Percentiles rank a stretch among this genome's conserved stretches.
Conservation (phyloP, 2,329 filamentous ascomycete genomes). For the Colletotrichum sp. region DNA sequence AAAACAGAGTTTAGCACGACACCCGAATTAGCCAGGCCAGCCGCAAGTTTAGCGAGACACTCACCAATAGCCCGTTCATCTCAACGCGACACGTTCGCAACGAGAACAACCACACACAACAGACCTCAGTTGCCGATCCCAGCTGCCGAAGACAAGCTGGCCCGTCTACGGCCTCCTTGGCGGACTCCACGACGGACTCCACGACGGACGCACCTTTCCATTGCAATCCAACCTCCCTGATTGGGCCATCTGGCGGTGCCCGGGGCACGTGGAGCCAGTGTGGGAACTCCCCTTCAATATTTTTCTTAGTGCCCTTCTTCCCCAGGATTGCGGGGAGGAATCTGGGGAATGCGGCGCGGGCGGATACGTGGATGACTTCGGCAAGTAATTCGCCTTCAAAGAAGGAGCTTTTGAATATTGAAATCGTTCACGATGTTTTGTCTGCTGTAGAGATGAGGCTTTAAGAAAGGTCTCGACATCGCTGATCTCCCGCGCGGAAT, state of each 20-base stretch:
- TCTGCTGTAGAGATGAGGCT: neutral
- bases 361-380: neutral
- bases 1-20: neutral
- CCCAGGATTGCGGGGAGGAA: slow-evolving; percentile 18
- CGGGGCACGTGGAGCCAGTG: slow-evolving; percentile 7
- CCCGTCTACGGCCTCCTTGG: neutral
- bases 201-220: neutral
- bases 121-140: slow-evolving; percentile 4
- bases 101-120: neutral
- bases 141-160: slow-evolving; percentile 13
- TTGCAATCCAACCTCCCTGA: neutral
- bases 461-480: neutral
- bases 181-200: neutral
- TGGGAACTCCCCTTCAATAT: neutral
- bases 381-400: neutral
- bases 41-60: neutral
- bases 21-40: neutral
- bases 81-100: neutral
- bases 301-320: neutral
- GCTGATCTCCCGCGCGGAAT: neutral
- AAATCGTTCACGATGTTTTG: neutral
- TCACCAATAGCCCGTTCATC: neutral
- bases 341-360: neutral
- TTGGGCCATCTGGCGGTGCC: neutral
- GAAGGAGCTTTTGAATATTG: accelerated